Base-by-base conservation (phyloP, 2,329 filamentous ascomycete species). In the Botrytis deweyae region DNA sequence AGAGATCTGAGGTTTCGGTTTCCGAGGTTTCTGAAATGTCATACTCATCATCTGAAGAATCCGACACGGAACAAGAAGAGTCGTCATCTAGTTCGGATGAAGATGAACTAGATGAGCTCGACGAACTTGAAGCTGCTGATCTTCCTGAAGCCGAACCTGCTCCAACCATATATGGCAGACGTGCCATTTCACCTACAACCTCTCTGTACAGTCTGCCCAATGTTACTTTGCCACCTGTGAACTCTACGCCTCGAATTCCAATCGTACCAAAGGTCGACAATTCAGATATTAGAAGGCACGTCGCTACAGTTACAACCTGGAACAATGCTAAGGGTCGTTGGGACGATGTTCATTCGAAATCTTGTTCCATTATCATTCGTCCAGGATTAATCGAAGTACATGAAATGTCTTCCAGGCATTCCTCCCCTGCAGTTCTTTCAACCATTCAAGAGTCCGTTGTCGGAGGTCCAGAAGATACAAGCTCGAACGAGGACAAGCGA, bases 181-280 rank as follows among this genome's bases (percentile, higher is more conserved):
- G 62, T 72, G 49, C n/a, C 6, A 68, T 72, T 42, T 73, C 66
- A 25, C 72, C 68, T 52, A 72, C 68, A 49, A 33, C 61, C n/a
- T 72, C 72, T 74, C 62, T 72, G 8, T 70, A 73, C 38, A 73
- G 68, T 67, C 46, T 73, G 33, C 72, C 72, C 46, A 71, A 73
- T 40, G 72, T 70, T 25, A 94, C 91, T 75, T 83, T 97, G 72
- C 89, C 91, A 2, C 93, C 94, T 4, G 95, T 94, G 3, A 90
- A 94, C 78, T 95, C 93, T 14, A 92, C 92, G 25, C 96, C 94
- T 0, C 93, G 97, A 81, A 89, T 88, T 14, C 88, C 91, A 10
- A 74, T 72, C 36, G 49, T 66, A 38, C 68, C 61, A 44, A 49
- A 85, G 89, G 16, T 84, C 84, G 36, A 84, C 6, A 63, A 73